Evolutionary conservation across 352 stramenopile species (phyloP), one percentile per base, ranked within the genome.

Genomic region (Phytopythium oedochilum): DNA sequence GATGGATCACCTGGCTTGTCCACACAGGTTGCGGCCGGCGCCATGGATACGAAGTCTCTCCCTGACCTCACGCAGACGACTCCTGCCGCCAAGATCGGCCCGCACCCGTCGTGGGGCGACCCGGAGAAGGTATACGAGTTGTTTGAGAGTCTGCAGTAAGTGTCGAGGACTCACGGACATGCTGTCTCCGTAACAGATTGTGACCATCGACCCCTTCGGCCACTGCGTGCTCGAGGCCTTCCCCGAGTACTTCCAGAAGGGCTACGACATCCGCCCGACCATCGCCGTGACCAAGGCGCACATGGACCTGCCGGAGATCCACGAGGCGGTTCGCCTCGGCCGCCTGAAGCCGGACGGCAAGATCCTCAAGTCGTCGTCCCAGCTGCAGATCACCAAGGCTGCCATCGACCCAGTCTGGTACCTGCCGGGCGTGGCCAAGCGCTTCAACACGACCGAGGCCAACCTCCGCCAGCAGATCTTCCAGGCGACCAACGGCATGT

Each of bases 361-460:
- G 71, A 97, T 98, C 53, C 69, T 98, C 28, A 97, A 92, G 62
- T 74, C 85, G 14, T 89, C 88, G 26, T 89, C 83, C 34, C 92
- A 98, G 63, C 77, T 96, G 42, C 83, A 97, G 50, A 95, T 98
- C 55, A 97, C 91, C 7, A 98, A 99, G 81, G 97, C 96, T 43
- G 97, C 97, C 5, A 98, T 99, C 57, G 97, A 99, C 71, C 97
- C 97, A 1, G 97, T 99, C 46, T 99, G 97, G 97, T 99, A 99
- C 68, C 83, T 99, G 36, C 97, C 97, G 9, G 97, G 97, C 62
- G 95, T 99, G 53, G 97, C 97, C 44, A 95, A 98, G 64, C 94
- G 97, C 53, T 99, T 99, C 71, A 97, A 97, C 69, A 98, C 93
- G 52, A 97, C 93, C 2, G 97, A 99, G 67, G 66, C 76, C 7